phyloP scores from a whole-genome alignment of 148 eudicot genomes.

The Vaccinium macrocarpon region DNA sequence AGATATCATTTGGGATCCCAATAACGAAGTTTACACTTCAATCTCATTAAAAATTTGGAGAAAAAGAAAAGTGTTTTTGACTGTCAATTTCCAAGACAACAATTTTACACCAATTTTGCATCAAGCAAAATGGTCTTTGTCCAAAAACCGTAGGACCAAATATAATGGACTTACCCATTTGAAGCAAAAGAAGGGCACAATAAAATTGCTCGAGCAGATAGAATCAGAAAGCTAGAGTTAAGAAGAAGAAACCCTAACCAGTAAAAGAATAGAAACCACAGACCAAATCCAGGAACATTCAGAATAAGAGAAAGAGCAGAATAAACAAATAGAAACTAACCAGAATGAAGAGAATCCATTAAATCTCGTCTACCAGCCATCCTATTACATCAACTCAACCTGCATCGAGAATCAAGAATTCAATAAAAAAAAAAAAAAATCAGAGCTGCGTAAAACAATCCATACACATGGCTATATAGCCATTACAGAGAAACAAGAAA shows the following conservation, averaged over 20 bases:
- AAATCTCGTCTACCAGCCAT: background rate
- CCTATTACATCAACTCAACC: conserved; percentile 15
- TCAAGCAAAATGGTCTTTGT: too few relatives aligned
- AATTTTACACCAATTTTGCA: background rate
- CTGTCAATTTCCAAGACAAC: background rate
- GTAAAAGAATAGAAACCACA: background rate
- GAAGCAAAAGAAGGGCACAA: background rate
- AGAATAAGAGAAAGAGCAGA: background rate
- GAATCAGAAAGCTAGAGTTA: background rate
- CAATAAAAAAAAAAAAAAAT: background rate
- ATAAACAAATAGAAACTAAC: background rate
- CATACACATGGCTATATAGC: background rate
- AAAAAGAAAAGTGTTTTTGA: background rate
- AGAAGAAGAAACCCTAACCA: background rate
- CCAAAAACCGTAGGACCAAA: background rate
- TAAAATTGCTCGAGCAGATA: background rate
- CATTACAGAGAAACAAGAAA: background rate
- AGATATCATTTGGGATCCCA: background rate
- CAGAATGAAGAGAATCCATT: background rate
- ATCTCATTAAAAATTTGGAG: too few relatives aligned
- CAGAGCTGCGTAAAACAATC: background rate
- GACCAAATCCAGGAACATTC: conserved; percentile 11
- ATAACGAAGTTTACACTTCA: background rate
- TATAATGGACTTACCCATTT: background rate
- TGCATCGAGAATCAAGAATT: conserved; percentile 7